These are phyloP conservation scores for Albizia julibrissin DNA, from an alignment of 306 rosid species.

Conservation along the genomic window DNA sequence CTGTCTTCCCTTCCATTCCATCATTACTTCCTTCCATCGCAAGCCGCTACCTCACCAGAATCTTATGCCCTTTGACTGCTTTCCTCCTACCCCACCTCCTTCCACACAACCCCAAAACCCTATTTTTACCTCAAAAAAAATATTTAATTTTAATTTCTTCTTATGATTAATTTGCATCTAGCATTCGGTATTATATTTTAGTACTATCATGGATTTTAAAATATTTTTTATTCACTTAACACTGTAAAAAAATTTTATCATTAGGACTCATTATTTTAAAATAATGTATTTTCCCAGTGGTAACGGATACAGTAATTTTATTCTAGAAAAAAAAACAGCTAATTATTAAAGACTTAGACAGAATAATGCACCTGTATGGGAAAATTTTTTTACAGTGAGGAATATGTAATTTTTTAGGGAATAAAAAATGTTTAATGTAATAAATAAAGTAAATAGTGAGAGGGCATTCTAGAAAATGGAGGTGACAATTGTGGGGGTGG, in stretches of 20 bases:
- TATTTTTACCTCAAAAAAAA: too few species aligned
- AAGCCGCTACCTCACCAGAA: neutral
- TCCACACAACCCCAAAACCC: neutral
- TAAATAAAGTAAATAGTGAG: neutral
- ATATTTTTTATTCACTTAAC: too few species aligned
- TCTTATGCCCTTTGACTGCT: conserved; percentile 57
- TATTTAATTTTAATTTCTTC: too few species aligned
- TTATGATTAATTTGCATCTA: too few species aligned
- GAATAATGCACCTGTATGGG: neutral
- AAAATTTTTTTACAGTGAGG: neutral
- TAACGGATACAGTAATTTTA: too few species aligned
- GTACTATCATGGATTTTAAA: too few species aligned
- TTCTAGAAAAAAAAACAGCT: too few species aligned
- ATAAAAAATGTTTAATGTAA: neutral
- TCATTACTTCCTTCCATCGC: neutral
- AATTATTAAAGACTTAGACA: neutral
- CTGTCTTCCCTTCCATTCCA: neutral
- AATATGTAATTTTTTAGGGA: neutral
- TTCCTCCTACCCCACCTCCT: neutral
- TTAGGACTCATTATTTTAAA: too few species aligned
- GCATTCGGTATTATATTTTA: too few species aligned
- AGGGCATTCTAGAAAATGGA: conserved; percentile 15
- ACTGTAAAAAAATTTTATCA: too few species aligned
- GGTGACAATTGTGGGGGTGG: conserved; percentile 18
- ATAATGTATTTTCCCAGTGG: too few species aligned